phyloP scores from a whole-genome alignment of 2,329 filamentous ascomycete genomes.

The Stemphylium vesicarium region DNA sequence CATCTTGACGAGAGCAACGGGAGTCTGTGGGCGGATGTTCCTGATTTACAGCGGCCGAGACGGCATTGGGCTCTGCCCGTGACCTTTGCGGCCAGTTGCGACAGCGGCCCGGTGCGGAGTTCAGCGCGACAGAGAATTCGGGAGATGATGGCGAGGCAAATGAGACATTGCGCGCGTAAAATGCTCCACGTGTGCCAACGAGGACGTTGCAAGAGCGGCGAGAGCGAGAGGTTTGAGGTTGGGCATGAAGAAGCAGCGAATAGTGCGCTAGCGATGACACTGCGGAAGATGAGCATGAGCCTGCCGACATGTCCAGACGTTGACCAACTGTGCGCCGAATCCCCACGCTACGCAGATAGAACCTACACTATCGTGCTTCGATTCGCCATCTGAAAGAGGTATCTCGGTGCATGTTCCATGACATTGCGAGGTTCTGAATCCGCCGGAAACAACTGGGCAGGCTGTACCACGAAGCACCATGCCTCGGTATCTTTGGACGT shows the following conservation, averaged over 20 bases:
- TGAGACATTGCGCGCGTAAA: neutral
- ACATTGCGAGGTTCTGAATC: no score
- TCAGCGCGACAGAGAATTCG: neutral
- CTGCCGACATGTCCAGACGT: neutral
- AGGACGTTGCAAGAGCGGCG: constrained; percentile 13
- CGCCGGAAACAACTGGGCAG: no score
- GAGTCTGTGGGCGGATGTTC: neutral
- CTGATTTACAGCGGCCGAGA: neutral
- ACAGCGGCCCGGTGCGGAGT: constrained; percentile 8
- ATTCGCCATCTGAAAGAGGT: no score
- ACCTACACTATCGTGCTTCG: no score
- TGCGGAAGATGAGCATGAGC: neutral
- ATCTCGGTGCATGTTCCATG: no score
- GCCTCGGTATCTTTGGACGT: neutral
- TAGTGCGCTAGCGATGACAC: constrained; percentile 18
- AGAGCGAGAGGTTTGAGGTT: constrained; percentile 1
- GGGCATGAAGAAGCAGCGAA: constrained; percentile 8
- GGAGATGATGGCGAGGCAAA: neutral
- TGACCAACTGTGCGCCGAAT: neutral
- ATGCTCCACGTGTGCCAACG: constrained; percentile 6
- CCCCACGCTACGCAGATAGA: constrained; percentile 1
- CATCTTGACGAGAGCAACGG: constrained; percentile 6
- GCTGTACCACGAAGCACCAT: no score
- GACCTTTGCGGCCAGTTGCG: constrained; percentile 7
- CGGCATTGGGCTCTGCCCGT: constrained; percentile 3